Conservation (phyloP, 2,329 filamentous ascomycete genomes). For the Scedosporium boydii region DNA sequence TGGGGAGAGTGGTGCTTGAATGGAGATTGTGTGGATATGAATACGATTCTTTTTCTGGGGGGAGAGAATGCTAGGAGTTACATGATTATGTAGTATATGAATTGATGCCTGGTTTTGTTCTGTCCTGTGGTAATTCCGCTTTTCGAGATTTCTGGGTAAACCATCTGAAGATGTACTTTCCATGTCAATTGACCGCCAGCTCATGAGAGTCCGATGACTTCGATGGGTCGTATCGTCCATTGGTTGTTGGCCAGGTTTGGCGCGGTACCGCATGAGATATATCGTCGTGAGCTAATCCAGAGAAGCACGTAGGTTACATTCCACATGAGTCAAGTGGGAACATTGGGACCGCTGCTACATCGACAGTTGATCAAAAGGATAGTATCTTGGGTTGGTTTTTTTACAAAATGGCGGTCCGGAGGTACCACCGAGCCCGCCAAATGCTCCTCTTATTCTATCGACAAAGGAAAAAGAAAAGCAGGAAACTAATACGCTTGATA, state of each 20-base stretch:
- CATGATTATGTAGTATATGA: conserved; percentile 2
- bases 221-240: too few species aligned
- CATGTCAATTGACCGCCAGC: too few species aligned
- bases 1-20: conserved; percentile 36
- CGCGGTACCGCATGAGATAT: too few species aligned
- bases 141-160: too few species aligned
- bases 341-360: not conserved
- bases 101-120: not conserved
- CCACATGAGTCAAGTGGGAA: not conserved
- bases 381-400: conserved; percentile 5
- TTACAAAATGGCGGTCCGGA: conserved; percentile 3
- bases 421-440: conserved; percentile 3
- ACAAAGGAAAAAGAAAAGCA: conserved; percentile 24
- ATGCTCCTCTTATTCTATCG: conserved; percentile 19
- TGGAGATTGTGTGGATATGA: conserved; percentile 4
- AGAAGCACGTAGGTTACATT: not conserved
- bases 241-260: not conserved
- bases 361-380: conserved; percentile 2
- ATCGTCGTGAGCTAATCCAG: not conserved
- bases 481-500: conserved; percentile 2
- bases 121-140: not conserved
- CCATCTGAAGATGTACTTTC: too few species aligned
- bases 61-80: not conserved
- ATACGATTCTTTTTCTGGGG: not conserved
- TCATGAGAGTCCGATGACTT: too few species aligned